Conservation (phyloP, 2,329 filamentous ascomycete species). For the Xylaria sp. region DNA sequence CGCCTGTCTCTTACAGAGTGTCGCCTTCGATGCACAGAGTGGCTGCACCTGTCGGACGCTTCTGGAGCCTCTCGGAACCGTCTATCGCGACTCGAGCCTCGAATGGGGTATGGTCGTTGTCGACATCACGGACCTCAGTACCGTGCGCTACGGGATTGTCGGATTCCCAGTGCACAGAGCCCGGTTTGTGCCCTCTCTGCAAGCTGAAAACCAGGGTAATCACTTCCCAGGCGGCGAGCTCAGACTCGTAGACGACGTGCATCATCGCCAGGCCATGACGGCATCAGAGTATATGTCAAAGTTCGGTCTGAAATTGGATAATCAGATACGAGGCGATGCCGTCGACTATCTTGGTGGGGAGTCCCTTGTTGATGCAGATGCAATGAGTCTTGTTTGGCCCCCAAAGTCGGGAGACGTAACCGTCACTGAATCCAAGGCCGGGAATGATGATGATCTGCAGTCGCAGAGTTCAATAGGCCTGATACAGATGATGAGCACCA, state of each 20-base stretch:
- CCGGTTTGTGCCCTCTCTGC: conserved; percentile 30
- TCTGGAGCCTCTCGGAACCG: conserved; percentile 39
- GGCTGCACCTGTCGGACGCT: conserved; percentile 21
- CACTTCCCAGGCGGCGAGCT: conserved; percentile 4
- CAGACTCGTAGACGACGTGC: conserved; percentile 30
- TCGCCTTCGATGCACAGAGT: conserved; percentile 31
- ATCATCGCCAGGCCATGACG: conserved; percentile 33
- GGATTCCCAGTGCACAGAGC: conserved; percentile 37
- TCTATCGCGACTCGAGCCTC: conserved; percentile 40
- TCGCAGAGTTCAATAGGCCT: not conserved
- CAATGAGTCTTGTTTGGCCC: conserved; percentile 14
- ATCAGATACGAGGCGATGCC: not conserved
- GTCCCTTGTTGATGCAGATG: not conserved
- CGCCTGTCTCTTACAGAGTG: conserved; percentile 37
- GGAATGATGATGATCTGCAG: not conserved
- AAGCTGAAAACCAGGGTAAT: conserved; percentile 8
- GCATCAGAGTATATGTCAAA: conserved; percentile 38
- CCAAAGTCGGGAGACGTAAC: not conserved
- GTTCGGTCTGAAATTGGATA: conserved; percentile 29
- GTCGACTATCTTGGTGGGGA: not conserved
- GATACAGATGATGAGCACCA: not conserved
- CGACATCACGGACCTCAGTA: conserved; percentile 39
- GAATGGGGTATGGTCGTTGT: conserved; percentile 43
- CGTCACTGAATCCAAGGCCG: not conserved
- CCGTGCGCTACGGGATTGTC: conserved; percentile 39